These are phyloP conservation scores for Chaetoceros muelleri DNA, from an alignment of 108 stramenopile genomes.

Conservation along the genomic window DNA sequence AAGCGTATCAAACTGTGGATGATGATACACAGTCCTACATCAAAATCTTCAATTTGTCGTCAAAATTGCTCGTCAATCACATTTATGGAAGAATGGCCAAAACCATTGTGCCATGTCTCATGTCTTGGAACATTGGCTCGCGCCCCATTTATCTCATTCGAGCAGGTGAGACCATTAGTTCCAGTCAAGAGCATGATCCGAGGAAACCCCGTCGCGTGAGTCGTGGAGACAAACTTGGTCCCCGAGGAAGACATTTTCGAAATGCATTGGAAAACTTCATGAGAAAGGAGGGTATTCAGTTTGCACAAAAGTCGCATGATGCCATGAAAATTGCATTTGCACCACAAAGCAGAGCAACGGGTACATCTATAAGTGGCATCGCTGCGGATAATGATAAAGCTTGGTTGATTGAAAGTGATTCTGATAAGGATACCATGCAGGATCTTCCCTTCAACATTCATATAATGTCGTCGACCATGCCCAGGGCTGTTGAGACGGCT, in stretches of 20 bases:
- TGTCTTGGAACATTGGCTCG: conserved; percentile 89
- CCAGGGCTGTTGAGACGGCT: conserved; percentile 69
- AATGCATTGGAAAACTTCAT: conserved; percentile 57
- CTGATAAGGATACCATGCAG: no score
- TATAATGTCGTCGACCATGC: conserved; percentile 73
- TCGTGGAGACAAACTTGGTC: conserved; percentile 53
- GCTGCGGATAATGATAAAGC: conserved; percentile 18
- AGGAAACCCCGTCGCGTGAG: conserved; percentile 5
- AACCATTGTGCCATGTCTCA: conserved; percentile 73
- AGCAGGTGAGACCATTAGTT: conserved; percentile 59
- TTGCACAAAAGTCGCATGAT: conserved; percentile 33
- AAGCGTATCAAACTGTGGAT: conserved; percentile 83
- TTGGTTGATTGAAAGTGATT: conserved; percentile 1
- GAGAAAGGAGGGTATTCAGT: conserved; percentile 47
- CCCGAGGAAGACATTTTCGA: conserved; percentile 51
- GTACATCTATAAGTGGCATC: conserved; percentile 54
- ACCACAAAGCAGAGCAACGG: conserved; percentile 32
- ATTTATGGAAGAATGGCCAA: conserved; percentile 82
- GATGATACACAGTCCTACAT: conserved; percentile 91
- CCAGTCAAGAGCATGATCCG: not conserved
- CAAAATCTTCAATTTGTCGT: conserved; percentile 86
- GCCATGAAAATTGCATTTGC: conserved; percentile 25
- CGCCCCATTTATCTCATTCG: conserved; percentile 76
- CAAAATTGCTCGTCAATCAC: conserved; percentile 34
- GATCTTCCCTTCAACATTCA: conserved; percentile 54